These are phyloP conservation scores for Magnusiomyces clavatus DNA, from an alignment of 1,139 yeast species.

Conservation along the genomic window DNA sequence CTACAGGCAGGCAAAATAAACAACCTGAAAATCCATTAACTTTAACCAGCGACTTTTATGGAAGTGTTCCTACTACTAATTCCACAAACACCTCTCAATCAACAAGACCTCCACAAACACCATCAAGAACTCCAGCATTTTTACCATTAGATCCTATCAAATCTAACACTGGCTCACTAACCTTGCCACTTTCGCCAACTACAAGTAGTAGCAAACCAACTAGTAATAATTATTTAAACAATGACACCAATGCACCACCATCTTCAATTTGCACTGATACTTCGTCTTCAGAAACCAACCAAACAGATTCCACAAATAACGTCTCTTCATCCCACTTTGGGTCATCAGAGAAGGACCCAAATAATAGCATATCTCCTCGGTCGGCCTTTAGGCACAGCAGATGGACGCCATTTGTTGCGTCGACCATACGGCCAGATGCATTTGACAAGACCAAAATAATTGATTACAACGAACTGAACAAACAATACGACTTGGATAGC, in stretches of 20 bases:
- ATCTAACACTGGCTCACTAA: background rate
- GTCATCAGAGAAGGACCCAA: background rate
- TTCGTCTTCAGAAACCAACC: background rate
- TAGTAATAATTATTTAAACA: no score
- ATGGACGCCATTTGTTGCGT: constrained; percentile 13
- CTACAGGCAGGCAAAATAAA: background rate
- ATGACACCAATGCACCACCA: background rate
- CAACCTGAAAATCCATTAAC: background rate
- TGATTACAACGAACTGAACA: constrained; percentile 12
- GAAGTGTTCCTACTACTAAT: background rate
- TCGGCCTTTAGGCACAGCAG: constrained; percentile 8
- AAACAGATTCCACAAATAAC: background rate
- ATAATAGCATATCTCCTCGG: background rate
- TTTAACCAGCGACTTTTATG: background rate
- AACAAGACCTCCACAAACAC: background rate
- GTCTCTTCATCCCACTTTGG: background rate
- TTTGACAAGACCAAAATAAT: constrained; percentile 5
- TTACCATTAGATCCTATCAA: background rate
- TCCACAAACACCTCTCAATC: background rate
- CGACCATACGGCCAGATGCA: background rate
- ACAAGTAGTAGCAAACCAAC: background rate
- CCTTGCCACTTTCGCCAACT: background rate
- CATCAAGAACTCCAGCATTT: background rate
- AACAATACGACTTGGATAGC: constrained; percentile 13
- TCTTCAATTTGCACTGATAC: background rate